phyloP scores from a whole-genome alignment of 192 early-diverging fungal genomes.

The Rhizophagus prolifer region DNA sequence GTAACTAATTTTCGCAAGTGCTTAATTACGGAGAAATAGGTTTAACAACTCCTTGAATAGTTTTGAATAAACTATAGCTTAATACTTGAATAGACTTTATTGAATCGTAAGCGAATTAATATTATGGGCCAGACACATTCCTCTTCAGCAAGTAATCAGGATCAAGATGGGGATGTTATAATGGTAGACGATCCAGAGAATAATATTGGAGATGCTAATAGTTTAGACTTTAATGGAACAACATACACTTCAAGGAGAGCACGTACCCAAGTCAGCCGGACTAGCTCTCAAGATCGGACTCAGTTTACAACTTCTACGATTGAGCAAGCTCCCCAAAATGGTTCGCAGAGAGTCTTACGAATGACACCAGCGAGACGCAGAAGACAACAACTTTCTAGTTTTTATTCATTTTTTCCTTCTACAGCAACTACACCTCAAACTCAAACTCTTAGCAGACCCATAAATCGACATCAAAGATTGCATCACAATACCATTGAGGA shows the following conservation, averaged over 20 bases:
- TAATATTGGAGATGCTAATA: background rate
- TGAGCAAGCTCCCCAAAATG: slow-evolving; percentile 1
- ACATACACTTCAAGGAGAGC: background rate
- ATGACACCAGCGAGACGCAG: slow-evolving; percentile 21
- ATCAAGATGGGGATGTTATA: slow-evolving; percentile 21
- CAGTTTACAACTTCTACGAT: background rate
- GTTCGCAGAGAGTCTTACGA: slow-evolving; percentile 5
- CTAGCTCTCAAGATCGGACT: background rate
- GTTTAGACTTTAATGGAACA: background rate
- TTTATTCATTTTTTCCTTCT: slow-evolving; percentile 16
- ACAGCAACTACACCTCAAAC: slow-evolving; percentile 5
- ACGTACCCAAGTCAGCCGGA: background rate
- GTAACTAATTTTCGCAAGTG: too few relatives aligned
- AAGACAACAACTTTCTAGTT: slow-evolving; percentile 5
- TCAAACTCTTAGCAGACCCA: background rate
- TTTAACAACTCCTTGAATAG: too few relatives aligned
- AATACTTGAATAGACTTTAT: background rate
- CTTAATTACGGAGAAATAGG: too few relatives aligned
- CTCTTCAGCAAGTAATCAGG: slow-evolving; percentile 11
- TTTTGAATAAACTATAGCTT: too few relatives aligned
- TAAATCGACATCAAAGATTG: slow-evolving; percentile 12
- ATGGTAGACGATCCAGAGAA: slow-evolving; percentile 19
- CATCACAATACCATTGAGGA: slow-evolving; percentile 11
- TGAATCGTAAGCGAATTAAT: background rate
- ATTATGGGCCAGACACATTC: slow-evolving; percentile 13